A percentile compares a stretch with the other conserved stretches of the same genome.
Evolutionary conservation across 768 basidiomycete species (phyloP).

Genomic region (Tephrocybe rancida): DNA sequence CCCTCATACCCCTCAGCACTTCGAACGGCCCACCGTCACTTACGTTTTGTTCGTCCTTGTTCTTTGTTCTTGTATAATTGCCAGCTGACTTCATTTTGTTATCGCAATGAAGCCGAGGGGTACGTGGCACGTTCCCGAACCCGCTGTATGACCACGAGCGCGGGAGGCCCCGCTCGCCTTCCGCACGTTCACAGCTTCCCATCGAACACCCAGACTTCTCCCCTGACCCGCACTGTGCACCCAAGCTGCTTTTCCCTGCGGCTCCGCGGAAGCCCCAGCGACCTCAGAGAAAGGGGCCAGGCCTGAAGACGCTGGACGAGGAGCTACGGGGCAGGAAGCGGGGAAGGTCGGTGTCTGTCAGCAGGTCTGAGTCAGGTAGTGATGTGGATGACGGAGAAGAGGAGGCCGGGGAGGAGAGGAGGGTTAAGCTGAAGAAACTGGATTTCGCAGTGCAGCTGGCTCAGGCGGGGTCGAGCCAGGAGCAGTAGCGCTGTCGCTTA

Average conservation of each 20-base stretch:
- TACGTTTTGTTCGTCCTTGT: constrained; percentile 68
- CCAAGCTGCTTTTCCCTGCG: constrained; percentile 57
- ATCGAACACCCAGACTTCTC: constrained; percentile 68
- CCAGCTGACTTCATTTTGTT: not conserved
- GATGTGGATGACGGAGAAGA: constrained; percentile 18
- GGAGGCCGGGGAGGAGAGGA: constrained; percentile 7
- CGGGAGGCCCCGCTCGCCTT: constrained; percentile 43
- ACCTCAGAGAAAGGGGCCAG: constrained; percentile 4
- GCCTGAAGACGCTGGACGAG: constrained; percentile 4
- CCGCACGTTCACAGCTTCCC: constrained; percentile 55
- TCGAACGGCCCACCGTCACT: constrained; percentile 65
- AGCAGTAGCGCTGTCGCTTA: not conserved
- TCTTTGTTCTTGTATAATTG: not conserved
- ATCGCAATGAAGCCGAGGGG: constrained; percentile 62
- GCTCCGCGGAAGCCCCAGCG: constrained; percentile 22
- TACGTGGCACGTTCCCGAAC: constrained; percentile 62
- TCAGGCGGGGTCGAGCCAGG: constrained; percentile 10
- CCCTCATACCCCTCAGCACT: constrained; percentile 34
- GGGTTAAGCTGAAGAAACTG: constrained; percentile 25
- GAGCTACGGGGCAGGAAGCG: constrained; percentile 10
- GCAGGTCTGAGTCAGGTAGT: constrained; percentile 21
- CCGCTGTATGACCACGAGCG: constrained; percentile 54
- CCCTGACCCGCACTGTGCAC: constrained; percentile 53
- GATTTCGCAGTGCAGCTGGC: constrained; percentile 21
- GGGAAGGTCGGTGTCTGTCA: constrained; percentile 18